Evolutionary conservation across 1,284 basidiomycete genomes (phyloP), one percentile per base, ranked within the genome.

Genomic region (Cystobasidium slooffiae): DNA sequence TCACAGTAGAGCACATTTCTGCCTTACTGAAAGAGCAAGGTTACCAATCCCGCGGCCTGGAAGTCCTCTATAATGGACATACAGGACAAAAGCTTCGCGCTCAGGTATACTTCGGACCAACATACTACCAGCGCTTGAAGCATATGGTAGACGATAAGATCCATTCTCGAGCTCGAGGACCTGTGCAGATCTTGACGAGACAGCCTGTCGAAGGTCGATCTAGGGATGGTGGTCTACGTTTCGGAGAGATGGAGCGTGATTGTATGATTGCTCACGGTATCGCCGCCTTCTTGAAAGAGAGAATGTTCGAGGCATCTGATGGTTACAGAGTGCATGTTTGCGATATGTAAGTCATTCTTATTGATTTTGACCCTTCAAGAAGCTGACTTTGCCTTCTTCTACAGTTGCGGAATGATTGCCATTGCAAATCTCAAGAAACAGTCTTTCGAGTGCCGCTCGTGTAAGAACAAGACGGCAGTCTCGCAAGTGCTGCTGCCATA

Each of bases 141-240:
- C 96, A 99, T 85, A 99, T 99, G 96, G 96, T 99, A 66, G 95
- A 97, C 83, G 96, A 99, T 85, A 99, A 99, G 86, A 99, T 99
- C 77, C 96, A 99, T 84, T 96, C 95, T 37, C 89, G 96, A 78
- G 97, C 97, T 16, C 86, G 97, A 82, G 97, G 97, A 18, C 97
- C 97, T 5, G 92, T 99, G 9, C 97, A 99, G 84, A 99, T 99
- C 80, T 84, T 99, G 80, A 99, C 96, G 22, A 87, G 97, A 64
- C 97, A 99, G 83, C 97, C 96, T 6, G 97, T 99, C n/a, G 97
- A 99, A 82, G 97, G 97, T 88, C 89, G 97, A 84, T 93, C 91
- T 87, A 89, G 97, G 84, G 97, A 98, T 81, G 97, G 97, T 87
- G 97, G 97, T 83, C 85, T 99, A 78, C 94, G 97, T 80, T 99